Evolutionary conservation across 1,284 basidiomycete species (phyloP).

Genomic region (Ceratobasidium sp.): DNA sequence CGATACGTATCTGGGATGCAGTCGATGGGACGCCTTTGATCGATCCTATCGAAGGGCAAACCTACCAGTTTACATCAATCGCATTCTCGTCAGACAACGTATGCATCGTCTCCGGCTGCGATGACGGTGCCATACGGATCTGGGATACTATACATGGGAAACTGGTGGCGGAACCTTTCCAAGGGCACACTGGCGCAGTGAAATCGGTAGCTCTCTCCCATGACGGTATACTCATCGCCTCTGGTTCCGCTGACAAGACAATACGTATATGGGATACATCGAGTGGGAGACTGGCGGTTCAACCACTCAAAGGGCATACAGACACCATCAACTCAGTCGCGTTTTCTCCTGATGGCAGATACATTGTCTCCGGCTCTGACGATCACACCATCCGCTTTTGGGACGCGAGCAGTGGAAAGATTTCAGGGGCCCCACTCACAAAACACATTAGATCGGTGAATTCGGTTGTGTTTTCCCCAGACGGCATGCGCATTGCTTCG

Average conservation of each 20-base stretch:
- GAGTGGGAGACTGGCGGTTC: too few relatives aligned
- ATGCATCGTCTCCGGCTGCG: background rate
- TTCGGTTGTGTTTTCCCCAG: constrained; percentile 23
- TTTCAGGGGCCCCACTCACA: background rate
- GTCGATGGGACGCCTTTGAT: background rate
- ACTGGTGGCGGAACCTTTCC: background rate
- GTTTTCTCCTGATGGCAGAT: background rate
- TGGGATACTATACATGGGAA: background rate
- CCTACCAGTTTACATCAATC: background rate
- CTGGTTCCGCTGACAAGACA: background rate
- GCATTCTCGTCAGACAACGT: background rate
- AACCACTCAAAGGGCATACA: background rate
- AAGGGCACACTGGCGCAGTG: background rate
- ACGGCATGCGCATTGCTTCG: constrained; percentile 29
- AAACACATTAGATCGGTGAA: background rate
- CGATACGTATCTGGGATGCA: background rate
- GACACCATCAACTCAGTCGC: background rate
- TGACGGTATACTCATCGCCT: constrained; percentile 4
- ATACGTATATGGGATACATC: constrained; percentile 18
- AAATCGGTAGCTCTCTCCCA: constrained; percentile 7
- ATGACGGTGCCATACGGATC: background rate
- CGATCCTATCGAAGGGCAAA: background rate
- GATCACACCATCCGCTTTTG: background rate
- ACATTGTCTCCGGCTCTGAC: background rate
- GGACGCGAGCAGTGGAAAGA: background rate